Base-by-base conservation (phyloP, 2,329 filamentous ascomycete species). In the Arthrinium phaeospermum region DNA sequence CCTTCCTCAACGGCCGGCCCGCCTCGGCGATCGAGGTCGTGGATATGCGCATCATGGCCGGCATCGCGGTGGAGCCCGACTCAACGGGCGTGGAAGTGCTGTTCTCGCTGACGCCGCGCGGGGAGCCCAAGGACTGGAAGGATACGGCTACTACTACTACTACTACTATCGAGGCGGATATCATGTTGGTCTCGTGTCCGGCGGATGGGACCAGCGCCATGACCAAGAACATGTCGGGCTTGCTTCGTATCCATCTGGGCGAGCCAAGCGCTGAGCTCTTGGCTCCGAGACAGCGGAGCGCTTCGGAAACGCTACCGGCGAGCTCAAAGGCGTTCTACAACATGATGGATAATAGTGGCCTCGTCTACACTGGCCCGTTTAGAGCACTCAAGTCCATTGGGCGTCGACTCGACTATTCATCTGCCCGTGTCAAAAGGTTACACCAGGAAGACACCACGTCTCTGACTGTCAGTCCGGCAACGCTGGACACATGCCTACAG, bases 401-500 rank as follows among this genome's bases (percentile, higher is more conserved):
- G 27, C 79, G 84, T 24, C 81, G 83, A 3, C 80, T 79, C 64
- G 77, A 81, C 51, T 82, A 82, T 67, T 79, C 82, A 2, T 78
- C 80, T 7, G 80, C 79, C 0, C 80, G 73, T 0, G 74, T 84
- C n/a, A 73, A 72, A 45, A 74, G 77, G n/a, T 51, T 72, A 14
- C 84, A 85, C 53, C 27, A 74, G 0, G 77, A 80, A 5, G 84
- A 86, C 41, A 81, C 81, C 0, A 85, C 83, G 0, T 70, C 57
- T 0, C 72, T 86, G 14, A 67, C 73, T 4, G 74, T 83, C 37
- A 85, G 83, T 72, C 84, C 84, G 1, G 84, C 83, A 0, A 84
- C 81, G 0, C 76, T 86, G 12, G 84, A 86, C 68, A 79, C 77
- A 27, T 85, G 83, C 71, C 79, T 86, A 8, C 84, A 86, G 68